These are phyloP conservation scores for Strobilomyces confusus DNA, from an alignment of 768 basidiomycete genomes.

Conservation along the genomic window DNA sequence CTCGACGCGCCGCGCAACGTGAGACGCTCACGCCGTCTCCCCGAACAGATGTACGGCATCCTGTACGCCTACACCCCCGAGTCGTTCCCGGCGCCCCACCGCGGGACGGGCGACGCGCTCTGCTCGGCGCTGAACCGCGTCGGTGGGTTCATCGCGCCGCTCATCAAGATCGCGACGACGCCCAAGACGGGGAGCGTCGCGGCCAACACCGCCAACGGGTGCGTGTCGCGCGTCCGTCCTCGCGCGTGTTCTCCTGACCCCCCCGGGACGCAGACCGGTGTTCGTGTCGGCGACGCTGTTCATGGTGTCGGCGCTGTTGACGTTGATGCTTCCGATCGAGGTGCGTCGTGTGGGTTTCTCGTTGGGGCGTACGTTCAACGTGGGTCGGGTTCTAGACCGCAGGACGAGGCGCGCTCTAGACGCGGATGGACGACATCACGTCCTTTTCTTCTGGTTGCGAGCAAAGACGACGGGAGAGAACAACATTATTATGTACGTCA, in stretches of 20 bases:
- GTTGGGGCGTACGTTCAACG: background rate
- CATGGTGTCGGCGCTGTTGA: slow-evolving; percentile 37
- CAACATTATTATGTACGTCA: background rate
- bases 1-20: background rate
- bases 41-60: slow-evolving; percentile 44
- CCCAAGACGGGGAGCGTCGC: slow-evolving; percentile 27
- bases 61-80: slow-evolving; percentile 58
- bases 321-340: slow-evolving; percentile 47
- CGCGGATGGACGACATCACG: background rate
- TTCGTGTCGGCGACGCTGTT: slow-evolving; percentile 47
- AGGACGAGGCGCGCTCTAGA: slow-evolving; percentile 21
- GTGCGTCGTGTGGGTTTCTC: slow-evolving; percentile 19
- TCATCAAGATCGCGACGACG: slow-evolving; percentile 47
- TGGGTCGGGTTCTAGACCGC: slow-evolving; percentile 19
- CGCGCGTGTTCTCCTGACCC: too few species aligned
- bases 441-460: background rate
- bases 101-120: slow-evolving; percentile 53
- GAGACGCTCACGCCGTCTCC: background rate
- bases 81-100: slow-evolving; percentile 53
- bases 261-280: slow-evolving; percentile 41
- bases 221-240: too few species aligned
- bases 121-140: slow-evolving; percentile 47
- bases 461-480: background rate
- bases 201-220: slow-evolving; percentile 36
- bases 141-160: slow-evolving; percentile 44